phyloP scores from a whole-genome alignment of 805 yeast genomes.

The Lachancea fermentati region DNA sequence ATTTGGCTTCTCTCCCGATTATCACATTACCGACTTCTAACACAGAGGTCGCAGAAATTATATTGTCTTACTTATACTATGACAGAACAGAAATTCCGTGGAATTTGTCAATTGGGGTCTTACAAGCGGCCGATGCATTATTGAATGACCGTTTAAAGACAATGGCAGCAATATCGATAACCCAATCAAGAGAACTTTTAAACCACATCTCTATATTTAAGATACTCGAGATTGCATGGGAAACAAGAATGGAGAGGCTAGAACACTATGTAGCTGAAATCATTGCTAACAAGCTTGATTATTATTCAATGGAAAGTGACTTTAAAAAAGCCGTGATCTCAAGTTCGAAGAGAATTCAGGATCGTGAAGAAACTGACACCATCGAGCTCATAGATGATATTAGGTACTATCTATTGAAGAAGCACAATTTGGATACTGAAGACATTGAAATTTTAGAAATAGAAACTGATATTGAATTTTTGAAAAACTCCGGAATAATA shows the following conservation, averaged over 20 bases:
- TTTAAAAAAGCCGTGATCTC: slow-evolving; percentile 37
- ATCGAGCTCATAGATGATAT: slow-evolving; percentile 77
- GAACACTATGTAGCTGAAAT: slow-evolving; percentile 58
- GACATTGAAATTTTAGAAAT: slow-evolving; percentile 22
- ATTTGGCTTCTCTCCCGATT: slow-evolving; percentile 18
- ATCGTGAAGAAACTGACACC: slow-evolving; percentile 69
- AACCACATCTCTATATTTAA: slow-evolving; percentile 43
- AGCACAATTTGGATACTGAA: slow-evolving; percentile 27
- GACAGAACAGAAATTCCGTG: slow-evolving; percentile 52
- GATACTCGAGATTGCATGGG: slow-evolving; percentile 62
- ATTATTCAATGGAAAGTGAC: slow-evolving; percentile 35
- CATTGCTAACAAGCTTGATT: slow-evolving; percentile 46
- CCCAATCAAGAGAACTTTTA: slow-evolving; percentile 29
- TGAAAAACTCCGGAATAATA: slow-evolving; percentile 19
- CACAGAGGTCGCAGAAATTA: slow-evolving; percentile 41
- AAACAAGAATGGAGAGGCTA: slow-evolving; percentile 53
- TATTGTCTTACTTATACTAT: slow-evolving; percentile 52
- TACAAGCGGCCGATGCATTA: slow-evolving; percentile 52
- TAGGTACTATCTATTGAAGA: slow-evolving; percentile 47
- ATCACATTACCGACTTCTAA: slow-evolving; percentile 24
- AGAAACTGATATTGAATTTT: slow-evolving; percentile 16
- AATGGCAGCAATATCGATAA: slow-evolving; percentile 46
- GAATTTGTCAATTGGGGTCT: slow-evolving; percentile 46
- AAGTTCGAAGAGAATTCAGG: slow-evolving; percentile 50
- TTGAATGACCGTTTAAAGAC: slow-evolving; percentile 60